phyloP scores from a whole-genome alignment of 352 stramenopile species.

The Globisporangium nodosum region DNA sequence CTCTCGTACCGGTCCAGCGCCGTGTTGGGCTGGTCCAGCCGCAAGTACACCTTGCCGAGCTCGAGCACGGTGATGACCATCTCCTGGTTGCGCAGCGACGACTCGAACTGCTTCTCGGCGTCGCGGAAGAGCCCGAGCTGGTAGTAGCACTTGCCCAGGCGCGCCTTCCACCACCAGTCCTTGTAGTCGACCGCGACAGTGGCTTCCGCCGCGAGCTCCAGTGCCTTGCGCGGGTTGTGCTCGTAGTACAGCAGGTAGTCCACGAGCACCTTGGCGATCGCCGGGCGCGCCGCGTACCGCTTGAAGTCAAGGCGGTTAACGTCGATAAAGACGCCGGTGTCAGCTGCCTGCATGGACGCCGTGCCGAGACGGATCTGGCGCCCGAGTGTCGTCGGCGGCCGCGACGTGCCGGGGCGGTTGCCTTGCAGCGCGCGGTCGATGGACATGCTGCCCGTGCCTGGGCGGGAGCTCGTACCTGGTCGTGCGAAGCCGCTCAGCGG shows the following conservation, averaged over 20 bases:
- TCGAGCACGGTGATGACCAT: slow-evolving; percentile 91
- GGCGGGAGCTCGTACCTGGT: slow-evolving; percentile 67
- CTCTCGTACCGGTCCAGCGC: slow-evolving; percentile 84
- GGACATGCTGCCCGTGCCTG: slow-evolving; percentile 64
- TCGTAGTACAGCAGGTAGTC: slow-evolving; percentile 93
- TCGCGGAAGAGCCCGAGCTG: slow-evolving; percentile 90
- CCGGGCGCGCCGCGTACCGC: slow-evolving; percentile 77
- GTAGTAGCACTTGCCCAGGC: slow-evolving; percentile 93
- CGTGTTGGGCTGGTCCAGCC: slow-evolving; percentile 92
- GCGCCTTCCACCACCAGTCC: slow-evolving; percentile 95
- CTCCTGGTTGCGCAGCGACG: slow-evolving; percentile 76
- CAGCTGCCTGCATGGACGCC: slow-evolving; percentile 75
- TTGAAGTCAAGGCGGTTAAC: slow-evolving; percentile 88
- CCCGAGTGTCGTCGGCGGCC: slow-evolving; percentile 86
- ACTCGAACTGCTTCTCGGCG: slow-evolving; percentile 92
- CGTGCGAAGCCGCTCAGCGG: slow-evolving; percentile 87
- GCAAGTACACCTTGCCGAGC: slow-evolving; percentile 92
- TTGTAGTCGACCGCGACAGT: slow-evolving; percentile 87
- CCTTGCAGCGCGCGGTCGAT: slow-evolving; percentile 74
- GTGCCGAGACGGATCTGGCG: slow-evolving; percentile 89
- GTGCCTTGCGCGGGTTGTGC: slow-evolving; percentile 88
- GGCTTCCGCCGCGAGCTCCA: slow-evolving; percentile 89
- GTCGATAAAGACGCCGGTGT: slow-evolving; percentile 86
- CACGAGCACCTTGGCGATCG: slow-evolving; percentile 84
- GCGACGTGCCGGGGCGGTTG: slow-evolving; percentile 68